Percentiles rank a stretch among this genome's conserved stretches.
Evolutionary conservation across 441 rosid species (phyloP).

Genomic region (Gossypium davidsonii): DNA sequence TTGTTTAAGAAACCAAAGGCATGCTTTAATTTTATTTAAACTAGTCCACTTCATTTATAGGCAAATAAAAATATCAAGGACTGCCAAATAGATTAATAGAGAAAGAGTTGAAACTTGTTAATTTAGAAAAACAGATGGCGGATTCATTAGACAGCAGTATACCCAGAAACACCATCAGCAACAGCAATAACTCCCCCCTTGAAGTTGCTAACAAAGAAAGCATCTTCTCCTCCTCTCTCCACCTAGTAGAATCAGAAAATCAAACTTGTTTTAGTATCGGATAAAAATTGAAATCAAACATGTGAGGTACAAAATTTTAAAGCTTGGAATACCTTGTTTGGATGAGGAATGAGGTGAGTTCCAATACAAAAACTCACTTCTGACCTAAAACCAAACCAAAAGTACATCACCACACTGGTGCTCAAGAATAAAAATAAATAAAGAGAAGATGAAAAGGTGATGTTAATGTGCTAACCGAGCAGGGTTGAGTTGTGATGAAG

Average conservation of each 20-base stretch:
- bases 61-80: background rate
- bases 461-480: slow-evolving; percentile 27
- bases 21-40: background rate
- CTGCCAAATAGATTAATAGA: background rate
- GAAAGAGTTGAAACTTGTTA: background rate
- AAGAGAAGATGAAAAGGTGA: background rate
- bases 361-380: slow-evolving; percentile 53
- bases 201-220: slow-evolving; percentile 61
- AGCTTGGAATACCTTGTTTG: slow-evolving; percentile 51
- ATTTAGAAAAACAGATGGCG: background rate
- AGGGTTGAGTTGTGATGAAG: slow-evolving; percentile 38
- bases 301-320: background rate
- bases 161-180: slow-evolving; percentile 97
- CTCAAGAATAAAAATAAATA: background rate
- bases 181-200: slow-evolving; percentile 82
- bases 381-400: slow-evolving; percentile 28
- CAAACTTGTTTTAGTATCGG: background rate
- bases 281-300: background rate
- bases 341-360: slow-evolving; percentile 73
- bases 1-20: background rate
- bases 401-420: background rate
- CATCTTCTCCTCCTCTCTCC: slow-evolving; percentile 91
- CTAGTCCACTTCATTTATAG: background rate
- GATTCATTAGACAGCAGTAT: background rate
- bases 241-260: slow-evolving; percentile 35